phyloP scores from a whole-genome alignment of 768 basidiomycete genomes.

The Hypsizygus marmoreus region DNA sequence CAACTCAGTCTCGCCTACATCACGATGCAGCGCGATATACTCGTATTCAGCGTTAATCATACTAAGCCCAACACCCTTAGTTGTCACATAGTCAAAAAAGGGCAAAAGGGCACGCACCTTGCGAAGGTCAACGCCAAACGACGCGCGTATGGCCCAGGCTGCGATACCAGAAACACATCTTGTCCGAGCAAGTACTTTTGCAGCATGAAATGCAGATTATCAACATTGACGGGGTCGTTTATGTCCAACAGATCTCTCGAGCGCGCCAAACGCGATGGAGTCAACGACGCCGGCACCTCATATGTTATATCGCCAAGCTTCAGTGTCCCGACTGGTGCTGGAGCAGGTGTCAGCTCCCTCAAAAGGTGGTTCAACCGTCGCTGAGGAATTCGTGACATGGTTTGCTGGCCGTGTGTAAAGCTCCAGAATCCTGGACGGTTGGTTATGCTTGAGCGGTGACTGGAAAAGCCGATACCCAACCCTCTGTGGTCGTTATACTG shows the following conservation, averaged over 20 bases:
- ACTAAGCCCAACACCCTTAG: slow-evolving; percentile 27
- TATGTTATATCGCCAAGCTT: slow-evolving; percentile 59
- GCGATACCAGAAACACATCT: slow-evolving; percentile 65
- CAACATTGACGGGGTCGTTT: slow-evolving; percentile 51
- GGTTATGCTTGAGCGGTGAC: background rate
- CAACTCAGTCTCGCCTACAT: slow-evolving; percentile 72
- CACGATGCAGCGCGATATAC: slow-evolving; percentile 65
- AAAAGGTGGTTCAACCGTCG: slow-evolving; percentile 53
- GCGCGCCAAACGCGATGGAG: slow-evolving; percentile 51
- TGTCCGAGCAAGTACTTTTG: slow-evolving; percentile 71
- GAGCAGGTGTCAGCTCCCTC: slow-evolving; percentile 41
- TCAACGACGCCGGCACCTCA: slow-evolving; percentile 49
- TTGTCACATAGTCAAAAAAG: background rate
- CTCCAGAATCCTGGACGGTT: too few species aligned
- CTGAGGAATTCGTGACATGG: slow-evolving; percentile 35
- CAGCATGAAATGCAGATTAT: slow-evolving; percentile 64
- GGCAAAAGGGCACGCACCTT: slow-evolving; percentile 33
- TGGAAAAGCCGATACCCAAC: too few species aligned
- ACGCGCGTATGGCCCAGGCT: slow-evolving; percentile 69
- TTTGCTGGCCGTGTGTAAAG: too few species aligned
- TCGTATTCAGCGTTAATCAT: slow-evolving; percentile 70
- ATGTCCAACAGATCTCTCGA: slow-evolving; percentile 48
- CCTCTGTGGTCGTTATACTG: too few species aligned
- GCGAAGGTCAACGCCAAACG: slow-evolving; percentile 65
- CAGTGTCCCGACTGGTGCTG: slow-evolving; percentile 51